Evolutionary conservation across 108 stramenopile species (phyloP).

Genomic region (Skeletonema marinoi): DNA sequence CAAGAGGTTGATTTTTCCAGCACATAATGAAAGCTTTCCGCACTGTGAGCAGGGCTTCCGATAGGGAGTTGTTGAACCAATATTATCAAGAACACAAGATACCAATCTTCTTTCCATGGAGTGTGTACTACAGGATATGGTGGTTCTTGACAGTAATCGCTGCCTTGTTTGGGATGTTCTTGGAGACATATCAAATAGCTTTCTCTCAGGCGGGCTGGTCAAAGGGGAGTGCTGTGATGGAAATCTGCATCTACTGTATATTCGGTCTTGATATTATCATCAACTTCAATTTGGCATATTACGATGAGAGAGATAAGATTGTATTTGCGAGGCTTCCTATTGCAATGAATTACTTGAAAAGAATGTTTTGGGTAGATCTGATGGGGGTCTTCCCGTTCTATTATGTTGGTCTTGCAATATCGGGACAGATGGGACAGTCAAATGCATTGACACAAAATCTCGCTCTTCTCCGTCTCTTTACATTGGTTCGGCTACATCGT

Average conservation of each 20-base stretch:
- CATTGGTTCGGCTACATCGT: constrained; percentile 56
- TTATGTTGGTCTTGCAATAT: constrained; percentile 27
- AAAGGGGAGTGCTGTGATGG: constrained; percentile 5
- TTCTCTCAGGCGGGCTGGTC: constrained; percentile 18
- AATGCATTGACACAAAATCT: constrained; percentile 18
- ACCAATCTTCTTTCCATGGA: not conserved
- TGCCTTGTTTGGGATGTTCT: constrained; percentile 43
- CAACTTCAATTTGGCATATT: constrained; percentile 47
- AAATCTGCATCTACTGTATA: constrained; percentile 13
- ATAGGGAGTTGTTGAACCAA: not conserved
- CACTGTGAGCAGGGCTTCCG: not conserved
- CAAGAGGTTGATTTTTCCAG: not conserved
- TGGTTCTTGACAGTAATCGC: constrained; percentile 40
- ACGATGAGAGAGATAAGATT: constrained; percentile 29
- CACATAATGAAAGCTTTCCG: not conserved
- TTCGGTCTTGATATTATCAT: constrained; percentile 46
- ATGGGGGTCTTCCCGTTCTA: constrained; percentile 67
- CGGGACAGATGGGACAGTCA: constrained; percentile 39
- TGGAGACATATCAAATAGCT: constrained; percentile 45
- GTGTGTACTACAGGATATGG: constrained; percentile 26
- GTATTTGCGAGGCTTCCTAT: constrained; percentile 32
- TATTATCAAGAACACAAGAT: not conserved
- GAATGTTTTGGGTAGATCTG: constrained; percentile 63
- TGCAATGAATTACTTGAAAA: constrained; percentile 16
- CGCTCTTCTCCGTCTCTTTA: constrained; percentile 44